Evolutionary conservation across 1,284 basidiomycete species (phyloP), one percentile per base, ranked within the genome.

Genomic region (Austropuccinia psidii): DNA sequence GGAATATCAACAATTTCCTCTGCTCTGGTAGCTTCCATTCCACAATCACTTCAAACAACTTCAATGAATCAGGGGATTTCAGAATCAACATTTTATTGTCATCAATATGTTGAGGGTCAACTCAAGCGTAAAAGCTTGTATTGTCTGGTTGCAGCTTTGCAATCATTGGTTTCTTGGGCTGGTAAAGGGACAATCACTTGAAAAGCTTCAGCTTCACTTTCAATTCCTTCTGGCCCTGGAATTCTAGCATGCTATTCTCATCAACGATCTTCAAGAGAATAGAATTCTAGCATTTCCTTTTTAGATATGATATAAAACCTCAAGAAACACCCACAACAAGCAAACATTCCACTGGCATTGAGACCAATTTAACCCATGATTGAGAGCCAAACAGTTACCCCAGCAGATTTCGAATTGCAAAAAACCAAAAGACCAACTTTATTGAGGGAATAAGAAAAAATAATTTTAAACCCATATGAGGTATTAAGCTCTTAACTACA

Each of bases 361-460:
- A 67, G 54, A 64, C 43, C 61, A 75, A 33, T 7, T 43, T 45
- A 11, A 70, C 49, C 17, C 74, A 49, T 37, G 90, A 91, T 0
- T 91, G 93, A 68, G 79, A 87, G 4, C 78, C 76, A 29, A 79
- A 80, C 9, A 96, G 98, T 79, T 95, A 98, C 80, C 95, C 95
- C 0, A 89, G 85, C 43, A 87, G 87, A 79, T 98, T 99, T 77
- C 96, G 98, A 83, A 94, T 86, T 77, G 96, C 93, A 33, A 98
- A 97, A 81, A 90, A 93, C 82, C 90, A 93, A 83, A 99, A 99
- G 84, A 98, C 91, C 39, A 93, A 90, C 0, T 82, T 98, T 37
- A 82, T 95, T 54, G 95, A 98, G 80, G 96, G 95, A 33, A 91
- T 98, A 80, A 93, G 90, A 82, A 92, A 92, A 81, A 98, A 98